Percentiles rank a stretch among this genome's conserved stretches.
Conservation (phyloP, 2,329 filamentous ascomycete genomes). For the Coniella vitis region DNA sequence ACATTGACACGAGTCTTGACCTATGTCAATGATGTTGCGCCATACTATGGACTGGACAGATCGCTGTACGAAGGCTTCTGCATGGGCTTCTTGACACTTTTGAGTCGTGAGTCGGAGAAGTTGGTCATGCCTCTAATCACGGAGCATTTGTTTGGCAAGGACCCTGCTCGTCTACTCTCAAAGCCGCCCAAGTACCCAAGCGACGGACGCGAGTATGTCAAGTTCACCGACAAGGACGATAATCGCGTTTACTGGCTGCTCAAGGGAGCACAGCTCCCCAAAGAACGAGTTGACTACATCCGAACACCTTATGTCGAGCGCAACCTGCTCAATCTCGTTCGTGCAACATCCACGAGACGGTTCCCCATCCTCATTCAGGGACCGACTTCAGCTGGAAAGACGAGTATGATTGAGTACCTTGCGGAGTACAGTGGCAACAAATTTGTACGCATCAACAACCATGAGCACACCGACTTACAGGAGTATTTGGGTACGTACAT, state of each 20-base stretch:
- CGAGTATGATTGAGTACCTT: constrained; percentile 98
- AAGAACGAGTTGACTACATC: constrained; percentile 84
- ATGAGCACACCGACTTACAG: constrained; percentile 96
- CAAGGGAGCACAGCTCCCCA: constrained; percentile 59
- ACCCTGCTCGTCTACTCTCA: constrained; percentile 62
- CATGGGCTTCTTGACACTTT: constrained; percentile 92
- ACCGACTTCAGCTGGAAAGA: constrained; percentile 95
- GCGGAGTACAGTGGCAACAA: constrained; percentile 96
- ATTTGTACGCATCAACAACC: constrained; percentile 98
- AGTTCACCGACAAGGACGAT: constrained; percentile 59
- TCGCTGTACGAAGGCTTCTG: constrained; percentile 92
- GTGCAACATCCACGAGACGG: constrained; percentile 82
- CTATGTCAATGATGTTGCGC: constrained; percentile 79
- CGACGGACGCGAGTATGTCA: constrained; percentile 72
- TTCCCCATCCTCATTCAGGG: constrained; percentile 96
- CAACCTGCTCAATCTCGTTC: constrained; percentile 88
- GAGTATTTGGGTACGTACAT: constrained; percentile 96
- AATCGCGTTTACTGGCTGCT: constrained; percentile 84
- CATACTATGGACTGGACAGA: constrained; percentile 76
- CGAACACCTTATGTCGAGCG: constrained; percentile 92
- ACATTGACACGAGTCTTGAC: constrained; percentile 85
- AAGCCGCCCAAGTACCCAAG: constrained; percentile 71
- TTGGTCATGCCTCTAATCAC: constrained; percentile 73
- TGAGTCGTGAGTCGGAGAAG: constrained; percentile 75
- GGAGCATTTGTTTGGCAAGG: constrained; percentile 67